Base-by-base conservation (phyloP, 345 rosid genomes). In the Melastoma malabathricum region DNA sequence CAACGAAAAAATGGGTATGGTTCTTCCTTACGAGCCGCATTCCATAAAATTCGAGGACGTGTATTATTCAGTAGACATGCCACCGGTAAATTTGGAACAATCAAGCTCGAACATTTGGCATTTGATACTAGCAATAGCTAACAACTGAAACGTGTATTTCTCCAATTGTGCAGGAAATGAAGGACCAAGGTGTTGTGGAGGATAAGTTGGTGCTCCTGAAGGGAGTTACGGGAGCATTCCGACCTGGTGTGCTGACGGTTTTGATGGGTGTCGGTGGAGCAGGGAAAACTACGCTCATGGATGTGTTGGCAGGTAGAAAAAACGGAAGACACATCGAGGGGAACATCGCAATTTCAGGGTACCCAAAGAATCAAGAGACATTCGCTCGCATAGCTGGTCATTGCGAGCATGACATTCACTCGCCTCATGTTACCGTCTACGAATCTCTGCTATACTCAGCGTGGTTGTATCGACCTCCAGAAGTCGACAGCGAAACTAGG, bases 201-300 rank as follows among this genome's bases (percentile, higher is more conserved):
- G 79, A 83, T 56, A 86, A 47, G 52, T 67, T 86, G 77, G 78
- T 71, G 47, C 74, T 83, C 18, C 57, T 86, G 64, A 83, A 74
- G 66, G 79, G 86, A 23, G 84, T 86, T 25, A 86, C 77, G 31
- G 93, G 95, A 44, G 73, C 95, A 29, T 85, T 85, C 60, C 75
- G 87, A 71, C 90, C 90, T 10, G 95, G 95, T 3, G 84, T 85
- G 57, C 86, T 85, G 3, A 84, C 94, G 14, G 86, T 89, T 63
- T 67, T 86, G 68, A 83, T 74, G 67, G 81, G 89, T 39, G 84
- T 86, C 38, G 83, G 79, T 48, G 93, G 95, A n/a, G 93, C 93
- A 5, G 93, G 95, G 3, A 86, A 86, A 70, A 83, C 95, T 15
- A 86, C 95, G 58, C 45, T 83, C 55, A 80, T 86, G 95, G 95